Evolutionary conservation across 345 rosid genomes (phyloP), one percentile per base, ranked within the genome.

Genomic region (Melastoma malabathricum): DNA sequence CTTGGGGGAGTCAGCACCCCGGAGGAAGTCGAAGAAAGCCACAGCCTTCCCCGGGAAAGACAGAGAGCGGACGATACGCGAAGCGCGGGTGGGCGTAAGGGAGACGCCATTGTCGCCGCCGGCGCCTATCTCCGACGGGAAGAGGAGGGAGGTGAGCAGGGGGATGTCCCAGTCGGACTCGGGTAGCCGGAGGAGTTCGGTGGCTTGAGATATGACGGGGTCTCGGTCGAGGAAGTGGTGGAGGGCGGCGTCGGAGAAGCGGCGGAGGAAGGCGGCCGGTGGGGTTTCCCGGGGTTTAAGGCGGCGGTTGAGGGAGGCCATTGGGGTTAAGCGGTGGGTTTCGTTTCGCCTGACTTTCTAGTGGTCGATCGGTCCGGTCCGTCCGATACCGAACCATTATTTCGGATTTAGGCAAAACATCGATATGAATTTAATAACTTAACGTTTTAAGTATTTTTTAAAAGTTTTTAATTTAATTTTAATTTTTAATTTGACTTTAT

Each of bases 1-100:
- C 61, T 7, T 8, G 2, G 41, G 41, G 41, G 41, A 6, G 12
- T 34, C 12, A 12, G 41, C 41, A 8, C 9, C 9, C 41, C 12
- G 65, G 44, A 86, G 54, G 70, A 56, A 80, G 1, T 62, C 47
- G 54, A 82, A 76, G 71, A 90, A 90, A 2, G 67, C 46, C 63
- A 84, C 57, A 20, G 96, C 94, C 4, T 60, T 53, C n/a, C 67
- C 54, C 56, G 75, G 62, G 39, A 83, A 75, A n/a, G 70, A 54
- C 2, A 90, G 68, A 41, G 72, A 66, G 59, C 83, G 75, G 48
- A 83, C 60, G 63, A 86, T 77, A 47, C 65, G 69, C 55, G 67
- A 78, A 59, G 43, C 60, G 70, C 1, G 44, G 46, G 49, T 79
- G 71, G 59, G 80, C 47, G 46, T 58, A 48, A 53, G 75, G 47